Evolutionary conservation across 495 filamentous ascomycete species (phyloP), one percentile per base, ranked within the genome.

Genomic region (Venustampulla echinocandica): DNA sequence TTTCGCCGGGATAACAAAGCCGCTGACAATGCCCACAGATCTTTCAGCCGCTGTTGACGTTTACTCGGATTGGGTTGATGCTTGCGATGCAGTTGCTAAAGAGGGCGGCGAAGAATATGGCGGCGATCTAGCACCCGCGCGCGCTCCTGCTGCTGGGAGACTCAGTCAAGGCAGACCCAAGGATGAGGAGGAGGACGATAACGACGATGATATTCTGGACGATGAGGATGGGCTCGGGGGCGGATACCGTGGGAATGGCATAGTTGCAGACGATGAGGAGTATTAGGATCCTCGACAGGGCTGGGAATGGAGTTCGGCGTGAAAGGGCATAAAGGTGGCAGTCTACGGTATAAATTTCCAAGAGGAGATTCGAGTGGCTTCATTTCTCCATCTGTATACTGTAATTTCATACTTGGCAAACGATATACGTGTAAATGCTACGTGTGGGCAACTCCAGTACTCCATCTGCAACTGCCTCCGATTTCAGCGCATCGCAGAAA

Each of bases 61-160:
- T 13, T 98, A 97, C 60, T 86, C 87, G 23, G 93, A 96, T 59
- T 98, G 92, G 92, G 84, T 98, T 42, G 92, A 98, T 67, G 92
- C 92, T 27, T 95, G 92, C 61, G 90, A 95, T 69, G 77, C 73
- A 30, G 80, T 84, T 34, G 81, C 82, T 11, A 82, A 83, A 54
- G 71, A 79, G 41, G 49, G 55, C 22, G 44, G 40, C n/a, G 51
- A 49, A 3, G 57, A 44, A 4, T 20, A 22, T 13, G 52, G 46
- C 27, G 43, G 48, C 7, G 49, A 49, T 9, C 30, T 18, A 43
- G 47, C 49, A 15, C 43, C 47, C 22, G 18, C 32, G 44, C 48
- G 37, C 47, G 44, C 44, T 9, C 42, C 44, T 0, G 53, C 46
- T 37, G 40, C 9, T 32, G 17, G 35, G 2, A 44, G 49, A 14